Evolutionary conservation across 139 green algal species (phyloP), one percentile per base, ranked within the genome.

Genomic region (Chlorella sp.): DNA sequence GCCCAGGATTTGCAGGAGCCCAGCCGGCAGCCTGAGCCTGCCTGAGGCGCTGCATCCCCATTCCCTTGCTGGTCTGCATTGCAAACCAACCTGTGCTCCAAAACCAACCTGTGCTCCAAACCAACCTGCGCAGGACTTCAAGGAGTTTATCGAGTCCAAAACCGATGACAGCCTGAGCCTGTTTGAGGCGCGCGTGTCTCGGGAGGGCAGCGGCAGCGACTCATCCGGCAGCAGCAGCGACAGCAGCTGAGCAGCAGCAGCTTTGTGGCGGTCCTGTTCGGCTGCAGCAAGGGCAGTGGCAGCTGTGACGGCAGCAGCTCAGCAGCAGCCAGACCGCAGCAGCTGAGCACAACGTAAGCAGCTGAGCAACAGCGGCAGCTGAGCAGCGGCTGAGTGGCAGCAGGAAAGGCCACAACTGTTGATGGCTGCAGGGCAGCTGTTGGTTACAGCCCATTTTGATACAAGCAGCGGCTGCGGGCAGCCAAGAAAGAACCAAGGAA

Each of bases 121-220:
- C 11, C 11, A 11, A 4, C 51, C 13, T 21, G 3, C 13, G 15
- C 51, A 81, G 28, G 89, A 93, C 68, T 93, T 93, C 41, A 82
- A 90, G 68, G 65, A 70, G 65, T 68, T 94, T 26, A 69, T 92
- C 68, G 65, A 51, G 17, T 74, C 60, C 3, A 60, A 78, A 32
- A 60, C 79, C 25, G 83, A 81, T n/a, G 88, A 90, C 73, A 75
- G 56, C 64, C 81, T 92, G 60, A 76, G 86, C 0, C 74, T 92
- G 28, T 92, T 92, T 80, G 87, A 92, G 23, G 39, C 69, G 3
- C 81, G 88, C 70, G 57, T 90, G 28, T 63, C 39, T 18, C 63
- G 63, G 20, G 63, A 74, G 11, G 78, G 78, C 78, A 44, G 28
- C 47, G 73, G 73, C 44, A 65, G 44, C n/a, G 70, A 78, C 70